Evolutionary conservation across 148 eudicot species (phyloP).

Genomic region (Vaccinium myrtillus): DNA sequence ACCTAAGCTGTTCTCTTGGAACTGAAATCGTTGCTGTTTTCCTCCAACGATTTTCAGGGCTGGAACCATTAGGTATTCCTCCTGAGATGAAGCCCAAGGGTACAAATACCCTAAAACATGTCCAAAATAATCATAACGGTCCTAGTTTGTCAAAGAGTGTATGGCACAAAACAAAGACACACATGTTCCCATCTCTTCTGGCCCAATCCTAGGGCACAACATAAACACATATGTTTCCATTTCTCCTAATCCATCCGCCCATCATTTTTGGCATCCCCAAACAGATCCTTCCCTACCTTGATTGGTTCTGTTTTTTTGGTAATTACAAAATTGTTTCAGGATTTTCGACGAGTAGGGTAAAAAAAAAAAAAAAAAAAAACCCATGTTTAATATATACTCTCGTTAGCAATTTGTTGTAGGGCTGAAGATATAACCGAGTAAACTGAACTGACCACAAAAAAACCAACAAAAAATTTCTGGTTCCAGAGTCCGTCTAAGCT

Average conservation of each 20-base stretch:
- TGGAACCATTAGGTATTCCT: conserved; percentile 9
- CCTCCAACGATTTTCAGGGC: not conserved
- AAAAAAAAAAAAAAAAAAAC: not conserved
- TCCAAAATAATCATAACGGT: not conserved
- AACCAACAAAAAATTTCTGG: no score
- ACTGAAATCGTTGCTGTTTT: not conserved
- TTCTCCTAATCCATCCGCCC: not conserved
- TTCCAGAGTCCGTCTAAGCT: no score
- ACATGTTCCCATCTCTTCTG: not conserved
- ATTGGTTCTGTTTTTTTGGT: not conserved
- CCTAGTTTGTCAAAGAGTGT: not conserved
- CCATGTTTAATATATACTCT: not conserved
- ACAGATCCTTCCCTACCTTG: not conserved
- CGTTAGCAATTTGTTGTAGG: no score
- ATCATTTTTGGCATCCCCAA: not conserved
- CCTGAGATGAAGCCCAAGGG: not conserved
- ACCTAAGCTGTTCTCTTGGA: not conserved
- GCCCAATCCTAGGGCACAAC: not conserved
- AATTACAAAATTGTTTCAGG: not conserved
- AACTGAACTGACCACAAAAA: no score
- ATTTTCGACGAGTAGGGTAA: not conserved
- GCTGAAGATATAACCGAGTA: no score
- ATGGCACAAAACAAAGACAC: not conserved
- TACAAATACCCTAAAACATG: not conserved
- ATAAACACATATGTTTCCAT: not conserved